Percentiles rank a stretch among this genome's conserved stretches.
Evolutionary conservation across 2,329 filamentous ascomycete species (phyloP).

Genomic region (Monosporascus ibericus): DNA sequence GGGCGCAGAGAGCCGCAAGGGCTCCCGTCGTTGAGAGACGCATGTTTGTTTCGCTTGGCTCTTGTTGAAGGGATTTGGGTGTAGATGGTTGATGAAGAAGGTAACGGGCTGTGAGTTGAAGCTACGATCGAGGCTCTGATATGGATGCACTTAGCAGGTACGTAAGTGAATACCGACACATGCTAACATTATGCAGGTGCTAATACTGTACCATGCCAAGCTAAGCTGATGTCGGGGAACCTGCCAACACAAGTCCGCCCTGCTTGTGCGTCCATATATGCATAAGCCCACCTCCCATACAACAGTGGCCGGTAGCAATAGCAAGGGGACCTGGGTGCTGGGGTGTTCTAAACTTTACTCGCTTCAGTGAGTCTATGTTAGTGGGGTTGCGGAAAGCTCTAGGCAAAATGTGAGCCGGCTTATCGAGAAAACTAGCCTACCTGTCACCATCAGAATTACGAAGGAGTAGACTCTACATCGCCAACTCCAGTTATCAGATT

Average conservation of each 20-base stretch:
- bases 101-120: neutral
- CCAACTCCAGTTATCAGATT: too few species aligned
- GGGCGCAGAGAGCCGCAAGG: constrained; percentile 49
- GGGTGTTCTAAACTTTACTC: too few species aligned
- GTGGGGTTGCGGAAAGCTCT: too few species aligned
- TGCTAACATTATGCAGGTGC: neutral
- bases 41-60: constrained; percentile 33
- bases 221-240: neutral
- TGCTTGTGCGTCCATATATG: too few species aligned
- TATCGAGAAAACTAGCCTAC: too few species aligned
- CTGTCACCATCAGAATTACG: too few species aligned
- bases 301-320: too few species aligned
- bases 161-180: neutral
- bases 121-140: neutral
- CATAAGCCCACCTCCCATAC: too few species aligned
- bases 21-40: constrained; percentile 46
- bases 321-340: too few species aligned
- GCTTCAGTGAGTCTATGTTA: too few species aligned
- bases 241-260: neutral
- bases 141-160: neutral
- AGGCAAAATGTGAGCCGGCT: too few species aligned
- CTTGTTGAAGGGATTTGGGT: neutral
- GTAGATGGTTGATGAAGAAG: neutral
- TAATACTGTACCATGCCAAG: neutral
- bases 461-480: too few species aligned